Evolutionary conservation across 495 filamentous ascomycete species (phyloP).

Genomic region (Aspergillus haitiensis): DNA sequence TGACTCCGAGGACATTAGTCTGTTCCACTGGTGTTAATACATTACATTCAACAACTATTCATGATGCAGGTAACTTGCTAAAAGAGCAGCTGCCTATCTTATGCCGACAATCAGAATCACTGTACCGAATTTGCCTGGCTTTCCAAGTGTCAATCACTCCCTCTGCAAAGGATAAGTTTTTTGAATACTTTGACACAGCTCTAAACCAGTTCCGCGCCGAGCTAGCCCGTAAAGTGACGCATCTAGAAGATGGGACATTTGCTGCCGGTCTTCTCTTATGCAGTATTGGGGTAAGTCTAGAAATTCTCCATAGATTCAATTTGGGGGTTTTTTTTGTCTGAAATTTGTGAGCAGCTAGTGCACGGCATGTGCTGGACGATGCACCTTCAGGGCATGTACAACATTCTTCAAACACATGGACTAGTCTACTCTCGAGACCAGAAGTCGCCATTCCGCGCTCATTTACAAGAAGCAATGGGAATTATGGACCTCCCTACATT

Average conservation of each 20-base stretch:
- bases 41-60: constrained; percentile 35
- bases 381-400: constrained; percentile 43
- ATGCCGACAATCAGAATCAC: constrained; percentile 31
- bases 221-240: constrained; percentile 26
- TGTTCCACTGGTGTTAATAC: constrained; percentile 33
- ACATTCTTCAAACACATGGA: constrained; percentile 30
- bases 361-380: constrained; percentile 41
- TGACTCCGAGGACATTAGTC: constrained; percentile 22
- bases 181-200: constrained; percentile 37
- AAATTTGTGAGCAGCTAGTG: constrained; percentile 26
- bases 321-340: background rate
- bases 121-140: constrained; percentile 37
- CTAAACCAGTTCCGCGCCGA: constrained; percentile 36
- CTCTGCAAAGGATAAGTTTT: constrained; percentile 23
- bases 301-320: background rate
- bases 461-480: constrained; percentile 42
- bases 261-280: constrained; percentile 38
- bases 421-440: constrained; percentile 9
- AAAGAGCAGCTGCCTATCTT: constrained; percentile 28
- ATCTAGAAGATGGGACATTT: constrained; percentile 35
- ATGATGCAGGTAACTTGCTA: constrained; percentile 26
- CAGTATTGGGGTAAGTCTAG: constrained; percentile 38
- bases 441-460: constrained; percentile 25
- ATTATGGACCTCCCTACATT: constrained; percentile 39
- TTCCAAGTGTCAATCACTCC: constrained; percentile 31